phyloP scores from a whole-genome alignment of 345 rosid genomes.

The Lenwebbia sp. region DNA sequence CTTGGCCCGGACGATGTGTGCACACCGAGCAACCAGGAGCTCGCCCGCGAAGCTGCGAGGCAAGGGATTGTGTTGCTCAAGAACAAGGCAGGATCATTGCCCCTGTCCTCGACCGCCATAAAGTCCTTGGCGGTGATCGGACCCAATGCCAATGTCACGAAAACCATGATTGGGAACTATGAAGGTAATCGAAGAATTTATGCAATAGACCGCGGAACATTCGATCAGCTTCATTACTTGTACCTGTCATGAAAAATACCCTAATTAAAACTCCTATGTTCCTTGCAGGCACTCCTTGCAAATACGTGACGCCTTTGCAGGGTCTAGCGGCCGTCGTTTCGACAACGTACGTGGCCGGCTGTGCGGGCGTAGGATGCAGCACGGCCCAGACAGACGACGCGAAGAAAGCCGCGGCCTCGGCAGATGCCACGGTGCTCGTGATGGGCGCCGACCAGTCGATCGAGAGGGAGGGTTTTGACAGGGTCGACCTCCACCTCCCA shows the following conservation, averaged over 20 bases:
- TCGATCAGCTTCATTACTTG: not conserved
- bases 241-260: not conserved
- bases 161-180: constrained; percentile 95
- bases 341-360: constrained; percentile 56
- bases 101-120: constrained; percentile 45
- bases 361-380: constrained; percentile 53
- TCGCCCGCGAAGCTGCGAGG: constrained; percentile 84
- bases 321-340: constrained; percentile 52
- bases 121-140: constrained; percentile 80
- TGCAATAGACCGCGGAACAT: not conserved
- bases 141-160: constrained; percentile 86
- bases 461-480: constrained; percentile 62
- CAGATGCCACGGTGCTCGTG: constrained; percentile 74
- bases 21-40: constrained; percentile 52
- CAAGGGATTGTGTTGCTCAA: constrained; percentile 92
- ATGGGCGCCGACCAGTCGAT: constrained; percentile 74
- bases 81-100: constrained; percentile 46
- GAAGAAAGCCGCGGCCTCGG: constrained; percentile 35
- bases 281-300: constrained; percentile 66
- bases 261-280: not conserved
- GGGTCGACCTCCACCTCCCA: constrained; percentile 55
- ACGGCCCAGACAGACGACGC: constrained; percentile 55
- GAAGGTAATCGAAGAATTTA: constrained; percentile 31
- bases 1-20: constrained; percentile 84
- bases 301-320: constrained; percentile 72